Base-by-base conservation (phyloP, 805 yeast genomes). In the Tetrapisispora arboricola region DNA sequence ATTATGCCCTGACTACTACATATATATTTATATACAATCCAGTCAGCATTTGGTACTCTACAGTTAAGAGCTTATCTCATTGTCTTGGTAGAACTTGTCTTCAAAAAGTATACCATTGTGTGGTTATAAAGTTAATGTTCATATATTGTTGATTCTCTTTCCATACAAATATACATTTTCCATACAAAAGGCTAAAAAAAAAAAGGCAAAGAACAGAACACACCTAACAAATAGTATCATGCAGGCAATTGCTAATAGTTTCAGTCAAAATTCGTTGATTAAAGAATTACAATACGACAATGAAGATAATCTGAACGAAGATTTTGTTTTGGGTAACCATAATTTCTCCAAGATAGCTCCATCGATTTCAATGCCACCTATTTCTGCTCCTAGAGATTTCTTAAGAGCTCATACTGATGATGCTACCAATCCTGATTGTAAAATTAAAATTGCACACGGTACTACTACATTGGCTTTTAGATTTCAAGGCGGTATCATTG, bases 321-420 rank as follows among this genome's bases (percentile, higher is more conserved):
- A 67, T 43, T 64, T 63, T 36, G 47, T 66, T 26, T 52, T 55
- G 4, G 66, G 67, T 10, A 54, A 45, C 10, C 38, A 49, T 35
- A 49, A 51, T 44, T 46, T 58, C 50, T 47, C 58, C 32, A 49
- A 54, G n/a, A 45, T 67, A 41, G 67, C 72, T 1, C 94, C 94
- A 22, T 59, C 74, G 16, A 69, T 86, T 45, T 63, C 78, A 41
- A 63, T 86, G 57, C 95, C 96, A 24, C 92, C 92, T 42, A 80
- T 84, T 45, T 76, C 88, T 38, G 78, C 81, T 52, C 97, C 98
- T 25, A 77, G 95, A 6, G 94, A 84, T 41, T 90, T 90, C 60
- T 69, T 92, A 50, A 75, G 97, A 62, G 96, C 96, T n/a, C 96
- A 92, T 64, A 92, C 98, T 7, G 98, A 92, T 64, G 96, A 92